Evolutionary conservation across 805 yeast species (phyloP), one percentile per base, ranked within the genome.

Genomic region (Candida piceae): DNA sequence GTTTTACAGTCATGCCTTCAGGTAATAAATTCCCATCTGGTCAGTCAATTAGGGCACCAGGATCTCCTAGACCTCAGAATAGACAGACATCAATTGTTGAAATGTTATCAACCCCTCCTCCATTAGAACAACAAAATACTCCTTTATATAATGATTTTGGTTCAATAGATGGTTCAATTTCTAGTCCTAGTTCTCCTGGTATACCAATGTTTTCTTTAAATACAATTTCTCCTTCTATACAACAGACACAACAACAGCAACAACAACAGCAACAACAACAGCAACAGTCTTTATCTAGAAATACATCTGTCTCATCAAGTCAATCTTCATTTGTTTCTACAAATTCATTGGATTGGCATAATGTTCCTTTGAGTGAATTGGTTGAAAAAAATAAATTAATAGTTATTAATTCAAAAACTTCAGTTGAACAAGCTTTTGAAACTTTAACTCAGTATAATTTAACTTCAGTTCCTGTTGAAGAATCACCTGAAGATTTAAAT

Each of bases 371-470:
- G 43, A 60, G 72, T 11, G 93, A 85, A 48, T 69, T 93, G 49
- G 80, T 88, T 28, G 94, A 86, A 60, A 69, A 74, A 30, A 88
- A 83, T 46, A 82, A 84, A 57, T 70, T 93, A 49, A 74, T 89
- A 33, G 70, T 78, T 29, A 79, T 88, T 45, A 74, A 74, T 43
- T 76, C 80, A 3, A 62, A 75, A 5, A 66, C 76, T 24, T 77
- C 95, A 3, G 94, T 90, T 16, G 96, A 90, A 58, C 72, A 78
- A 38, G 96, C 97, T 2, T 93, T 85, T 64, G 87, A 88, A 51
- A 78, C 81, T 4, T 69, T 90, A 52, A 71, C 74, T 21, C 64
- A 70, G 22, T 72, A 89, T 58, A 79, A 82, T 45, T 72, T 93
- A 53, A 90, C 96, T 2, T 82, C 94, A 12, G 66, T 93, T 38